A percentile compares a stretch with the other conserved stretches of the same genome.
Evolutionary conservation across 805 yeast genomes (phyloP).

Genomic region (Candida dendrica): DNA sequence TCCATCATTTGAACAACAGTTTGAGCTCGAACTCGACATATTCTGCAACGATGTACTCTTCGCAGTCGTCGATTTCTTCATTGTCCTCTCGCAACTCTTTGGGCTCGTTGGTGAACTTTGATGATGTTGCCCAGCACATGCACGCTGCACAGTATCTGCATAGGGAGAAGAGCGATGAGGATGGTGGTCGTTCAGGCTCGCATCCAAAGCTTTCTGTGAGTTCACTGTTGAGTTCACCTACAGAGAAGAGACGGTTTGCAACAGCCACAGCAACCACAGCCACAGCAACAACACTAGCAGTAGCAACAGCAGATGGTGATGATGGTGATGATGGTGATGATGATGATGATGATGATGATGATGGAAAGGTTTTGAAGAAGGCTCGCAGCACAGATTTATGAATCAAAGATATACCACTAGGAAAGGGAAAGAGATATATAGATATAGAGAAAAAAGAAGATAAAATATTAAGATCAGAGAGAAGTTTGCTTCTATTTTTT

Average conservation of each 20-base stretch:
- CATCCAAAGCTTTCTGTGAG: not conserved
- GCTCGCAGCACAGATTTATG: not conserved
- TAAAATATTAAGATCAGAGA: no score
- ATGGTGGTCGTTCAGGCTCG: no score
- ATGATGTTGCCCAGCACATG: not conserved
- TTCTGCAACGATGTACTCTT: constrained; percentile 13
- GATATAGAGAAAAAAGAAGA: no score
- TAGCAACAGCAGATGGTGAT: not conserved
- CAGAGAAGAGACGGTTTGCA: not conserved
- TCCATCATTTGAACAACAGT: not conserved
- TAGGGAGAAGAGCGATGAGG: no score
- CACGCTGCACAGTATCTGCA: no score
- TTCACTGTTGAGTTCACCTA: not conserved
- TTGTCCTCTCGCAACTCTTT: constrained; percentile 16
- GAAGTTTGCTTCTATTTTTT: no score
- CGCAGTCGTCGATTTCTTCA: constrained; percentile 19
- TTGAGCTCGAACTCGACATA: constrained; percentile 16
- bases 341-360: constrained; percentile 1
- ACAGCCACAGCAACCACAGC: no score
- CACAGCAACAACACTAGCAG: no score
- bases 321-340: constrained; percentile 2
- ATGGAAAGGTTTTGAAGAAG: constrained; percentile 1
- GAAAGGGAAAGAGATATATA: no score
- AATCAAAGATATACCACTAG: no score
- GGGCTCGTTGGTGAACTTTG: not conserved